Base-by-base conservation (phyloP, 2,329 filamentous ascomycete species). In the Fusarium humuli region DNA sequence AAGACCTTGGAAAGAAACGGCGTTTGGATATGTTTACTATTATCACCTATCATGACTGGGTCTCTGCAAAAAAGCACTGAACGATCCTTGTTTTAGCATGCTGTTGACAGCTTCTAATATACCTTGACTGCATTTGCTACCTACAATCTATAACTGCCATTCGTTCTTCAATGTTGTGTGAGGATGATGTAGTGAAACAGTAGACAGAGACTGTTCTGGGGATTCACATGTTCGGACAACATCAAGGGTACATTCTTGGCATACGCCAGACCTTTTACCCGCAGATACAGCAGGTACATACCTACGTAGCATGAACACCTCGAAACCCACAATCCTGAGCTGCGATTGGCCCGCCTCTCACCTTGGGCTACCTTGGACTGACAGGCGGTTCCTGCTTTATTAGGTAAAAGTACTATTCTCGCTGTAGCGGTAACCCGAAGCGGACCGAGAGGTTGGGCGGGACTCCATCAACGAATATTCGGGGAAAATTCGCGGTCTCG, bases 31-130 rank as follows among this genome's bases (percentile, higher is more conserved):
- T 64, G 55, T 48, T 70, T 74, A 64, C 23, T 58, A 64, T 60
- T 61, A 68, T 69, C 45, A 74, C 58, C 61, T 75, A 60, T 69
- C 62, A 63, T 71, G 63, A 73, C 65, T 59, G 61, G 67, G 69
- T 74, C 71, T 75, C 42, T 67, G 70, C 57, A 66, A 73, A 73
- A 75, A 73, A 73, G 71, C 71, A 69, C 42, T 65, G 69, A 49
- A 73, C 62, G 65, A 72, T 73, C 58, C 69, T 70, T 61, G 72
- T 68, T 65, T 58, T 41, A 70, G 48, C 52, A 57, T 52, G 64
- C 23, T 65, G 45, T 58, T 57, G 44, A 70, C 55, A 68, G 63
- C 67, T 65, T 68, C 50, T 71, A 70, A 70, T 70, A 68, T 71
- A 64, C 50, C 63, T 70, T 67, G 56, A 67, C 67, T 63, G 57